Conservation (phyloP, 208 protist genomes). For the Crithidia mellificae region DNA sequence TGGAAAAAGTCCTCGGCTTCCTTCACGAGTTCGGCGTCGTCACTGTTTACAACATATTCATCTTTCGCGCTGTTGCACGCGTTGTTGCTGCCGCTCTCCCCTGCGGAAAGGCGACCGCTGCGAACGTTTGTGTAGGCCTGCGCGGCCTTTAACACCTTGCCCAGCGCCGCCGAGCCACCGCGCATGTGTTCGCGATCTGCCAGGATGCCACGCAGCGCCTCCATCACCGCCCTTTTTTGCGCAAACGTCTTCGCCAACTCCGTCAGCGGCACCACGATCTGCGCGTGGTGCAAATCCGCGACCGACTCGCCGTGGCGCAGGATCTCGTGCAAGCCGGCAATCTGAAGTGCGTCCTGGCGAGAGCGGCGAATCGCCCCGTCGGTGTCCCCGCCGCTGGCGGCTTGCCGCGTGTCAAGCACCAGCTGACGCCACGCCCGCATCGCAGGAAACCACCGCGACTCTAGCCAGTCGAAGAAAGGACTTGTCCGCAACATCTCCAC, state of each 20-base stretch:
- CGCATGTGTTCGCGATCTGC: neutral
- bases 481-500: constrained; percentile 28
- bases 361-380: constrained; percentile 39
- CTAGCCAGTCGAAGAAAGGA: constrained; percentile 67
- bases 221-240: constrained; percentile 30
- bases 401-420: constrained; percentile 32
- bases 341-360: constrained; percentile 40
- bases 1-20: constrained; percentile 54
- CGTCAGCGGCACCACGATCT: constrained; percentile 54
- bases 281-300: constrained; percentile 38
- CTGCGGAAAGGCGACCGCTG: constrained; percentile 8
- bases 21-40: constrained; percentile 35
- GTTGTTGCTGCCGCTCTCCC: neutral
- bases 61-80: neutral
- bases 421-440: constrained; percentile 64
- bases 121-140: constrained; percentile 15
- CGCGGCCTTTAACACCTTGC: constrained; percentile 10
- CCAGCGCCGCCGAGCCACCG: neutral
- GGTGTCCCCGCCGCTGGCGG: constrained; percentile 38
- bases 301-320: constrained; percentile 61
- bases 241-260: constrained; percentile 35
- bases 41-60: neutral
- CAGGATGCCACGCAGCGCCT: constrained; percentile 40
- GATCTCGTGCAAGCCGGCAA: constrained; percentile 64
- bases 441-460: constrained; percentile 67